Evolutionary conservation across 495 filamentous ascomycete species (phyloP), one percentile per base, ranked within the genome.

Genomic region (Penicillium coffeae): DNA sequence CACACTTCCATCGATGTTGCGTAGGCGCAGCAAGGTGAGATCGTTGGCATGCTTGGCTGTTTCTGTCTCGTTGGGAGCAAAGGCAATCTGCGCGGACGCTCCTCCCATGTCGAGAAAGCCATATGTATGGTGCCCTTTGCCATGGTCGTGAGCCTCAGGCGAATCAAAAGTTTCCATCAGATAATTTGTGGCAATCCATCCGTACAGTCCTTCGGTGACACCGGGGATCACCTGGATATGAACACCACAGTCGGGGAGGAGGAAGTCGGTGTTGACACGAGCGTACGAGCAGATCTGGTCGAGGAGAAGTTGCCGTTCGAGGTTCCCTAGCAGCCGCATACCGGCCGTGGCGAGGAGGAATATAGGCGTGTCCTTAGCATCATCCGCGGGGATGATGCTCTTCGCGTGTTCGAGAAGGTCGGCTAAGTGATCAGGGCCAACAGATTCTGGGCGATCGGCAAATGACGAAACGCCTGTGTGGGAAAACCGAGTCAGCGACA

Each of bases 181-280:
- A 61, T 97, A 99, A 60, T 99, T 99, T n/a, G 92, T 84, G 27
- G 93, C 93, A 53, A 97, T 85, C 93, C 93, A 99, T n/a, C 93
- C 93, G 55, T 97, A 99, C 34, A 99, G 65, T 14, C 91, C 93
- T 65, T 99, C 93, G 0, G 94, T 97, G 60, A 95, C 91, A n/a
- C 93, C 93, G 1, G 88, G 83, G 47, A 99, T 97, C 10, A 96
- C 90, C 59, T 96, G 92, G 18, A 99, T 87, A 58, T 99, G 90
- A 3, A 88, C 66, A 44, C 77, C 81, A 70, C 93, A 99, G 63
- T 97, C 90, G 30, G 93, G 90, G 3, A 99, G 77, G 40, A 83
- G 76, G 58, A 99, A 99, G 16, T 83, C 72, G 9, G 90, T 90
- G 39, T 89, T 85, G 38, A 77, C 69, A 39, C 82, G 85, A 15